Evolutionary conservation across 768 basidiomycete species (phyloP), one percentile per base, ranked within the genome.

Genomic region (Kwoniella sp.): DNA sequence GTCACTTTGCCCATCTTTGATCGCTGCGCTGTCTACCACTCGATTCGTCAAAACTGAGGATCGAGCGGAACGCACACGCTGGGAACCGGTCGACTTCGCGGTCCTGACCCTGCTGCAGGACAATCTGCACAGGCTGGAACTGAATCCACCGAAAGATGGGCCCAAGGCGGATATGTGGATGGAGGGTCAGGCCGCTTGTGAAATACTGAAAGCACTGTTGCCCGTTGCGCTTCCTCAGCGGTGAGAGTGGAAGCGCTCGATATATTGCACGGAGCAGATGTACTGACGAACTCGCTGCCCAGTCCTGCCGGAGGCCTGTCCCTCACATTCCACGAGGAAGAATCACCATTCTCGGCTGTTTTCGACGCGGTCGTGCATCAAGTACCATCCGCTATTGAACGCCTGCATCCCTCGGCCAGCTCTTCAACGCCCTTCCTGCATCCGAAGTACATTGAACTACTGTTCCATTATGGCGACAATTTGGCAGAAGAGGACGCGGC

Each of bases 381-480:
- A 46, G 28, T 71, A 9, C 68, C 70, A 2, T 25, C 34, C 17
- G 63, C 65, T 22, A 50, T 74, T 20, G 64, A 57, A 14, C 57
- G 53, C 32, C 50, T 66, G 3, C 65, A 67, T 41, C 29, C 65
- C 15, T 62, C 63, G 5, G 60, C 63, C 15, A 56, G 50, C 15
- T 39, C 51, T 5, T 37, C 43, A 12, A 49, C 62, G 1, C 41
- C 60, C 5, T 71, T 67, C 48, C 53, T 58, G 19, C 71, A 72
- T 41, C 65, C 67, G 8, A 44, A 58, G 27, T 71, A 67, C 33
- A 67, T 68, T 29, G 58, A 67, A 8, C 65, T 76, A 15, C 63
- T 78, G 22, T 52, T 77, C 43, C 53, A 63, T 10, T 71, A 76
- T 36, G 64, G 72, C 1, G 59, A 66, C 1, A 65, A 75, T 46